A percentile compares a stretch with the other conserved stretches of the same genome.
Conservation (phyloP, 2,329 filamentous ascomycete species). For the Penicillium palitans region DNA sequence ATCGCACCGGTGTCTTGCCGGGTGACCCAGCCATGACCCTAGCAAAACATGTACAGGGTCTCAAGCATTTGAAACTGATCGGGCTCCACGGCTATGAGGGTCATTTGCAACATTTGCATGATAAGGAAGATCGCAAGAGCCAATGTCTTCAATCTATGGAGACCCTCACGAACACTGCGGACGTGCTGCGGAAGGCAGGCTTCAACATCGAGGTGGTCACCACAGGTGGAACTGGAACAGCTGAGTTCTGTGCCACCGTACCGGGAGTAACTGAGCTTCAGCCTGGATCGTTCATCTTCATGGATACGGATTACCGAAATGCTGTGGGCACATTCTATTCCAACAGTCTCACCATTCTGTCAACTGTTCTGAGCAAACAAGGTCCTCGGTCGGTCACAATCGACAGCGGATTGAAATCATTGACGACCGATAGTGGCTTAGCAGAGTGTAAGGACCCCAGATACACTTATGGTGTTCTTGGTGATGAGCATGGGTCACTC, state of each 20-base stretch:
- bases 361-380: constrained; percentile 53
- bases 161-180: constrained; percentile 47
- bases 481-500: constrained; percentile 53
- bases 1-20: constrained; percentile 51
- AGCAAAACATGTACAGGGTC: constrained; percentile 40
- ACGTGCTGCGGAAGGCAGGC: constrained; percentile 44
- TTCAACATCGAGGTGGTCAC: constrained; percentile 53
- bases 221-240: constrained; percentile 55
- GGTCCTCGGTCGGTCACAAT: constrained; percentile 49
- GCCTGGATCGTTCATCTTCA: constrained; percentile 58
- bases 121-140: constrained; percentile 42
- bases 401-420: constrained; percentile 52
- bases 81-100: constrained; percentile 57
- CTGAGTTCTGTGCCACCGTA: constrained; percentile 54
- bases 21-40: constrained; percentile 44
- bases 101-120: constrained; percentile 55
- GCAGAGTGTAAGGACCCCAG: constrained; percentile 50
- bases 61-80: constrained; percentile 47
- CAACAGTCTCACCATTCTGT: constrained; percentile 52
- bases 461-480: constrained; percentile 48
- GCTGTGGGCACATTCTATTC: constrained; percentile 53
- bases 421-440: constrained; percentile 55
- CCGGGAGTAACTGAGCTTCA: constrained; percentile 56
- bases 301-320: constrained; percentile 59
- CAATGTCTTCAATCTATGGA: constrained; percentile 51